Percentiles rank a stretch among this genome's conserved stretches.
These are phyloP conservation scores for Penicillium angulare DNA, from an alignment of 495 filamentous ascomycete genomes.

Conservation along the genomic window DNA sequence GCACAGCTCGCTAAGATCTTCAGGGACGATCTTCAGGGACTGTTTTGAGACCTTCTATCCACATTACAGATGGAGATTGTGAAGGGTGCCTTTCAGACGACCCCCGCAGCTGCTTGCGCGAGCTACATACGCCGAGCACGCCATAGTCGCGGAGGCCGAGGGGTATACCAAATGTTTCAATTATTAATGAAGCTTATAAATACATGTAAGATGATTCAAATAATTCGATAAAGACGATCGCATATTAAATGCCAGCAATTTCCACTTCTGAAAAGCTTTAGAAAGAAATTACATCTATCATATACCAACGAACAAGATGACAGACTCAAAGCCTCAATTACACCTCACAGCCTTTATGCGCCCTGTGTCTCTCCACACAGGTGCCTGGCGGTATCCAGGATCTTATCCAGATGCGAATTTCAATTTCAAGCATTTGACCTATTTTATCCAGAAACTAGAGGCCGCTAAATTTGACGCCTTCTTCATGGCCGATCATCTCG, in stretches of 20 bases:
- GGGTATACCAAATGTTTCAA: no score
- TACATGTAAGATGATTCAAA: not conserved
- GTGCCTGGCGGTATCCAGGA: constrained; percentile 57
- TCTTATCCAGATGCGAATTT: constrained; percentile 59
- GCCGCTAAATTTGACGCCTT: constrained; percentile 60
- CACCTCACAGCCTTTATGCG: constrained; percentile 61
- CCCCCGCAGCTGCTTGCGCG: constrained; percentile 4
- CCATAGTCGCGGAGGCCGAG: constrained; percentile 6
- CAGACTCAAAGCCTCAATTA: constrained; percentile 29
- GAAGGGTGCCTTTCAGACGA: no score
- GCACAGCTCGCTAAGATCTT: no score
- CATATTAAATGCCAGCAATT: not conserved
- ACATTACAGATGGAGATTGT: no score
- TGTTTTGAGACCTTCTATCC: no score
- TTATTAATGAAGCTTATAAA: constrained; percentile 14
- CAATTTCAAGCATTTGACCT: constrained; percentile 52
- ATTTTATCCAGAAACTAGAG: constrained; percentile 56
- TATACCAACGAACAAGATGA: constrained; percentile 6
- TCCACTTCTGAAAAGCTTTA: not conserved
- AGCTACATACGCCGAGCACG: constrained; percentile 7
- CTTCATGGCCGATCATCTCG: constrained; percentile 62
- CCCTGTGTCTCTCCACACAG: constrained; percentile 55
- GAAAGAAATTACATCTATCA: not conserved
- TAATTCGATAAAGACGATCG: no score
- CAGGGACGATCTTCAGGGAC: no score